phyloP scores from a whole-genome alignment of 1,284 basidiomycete genomes.

The Rhizoctonia solani region DNA sequence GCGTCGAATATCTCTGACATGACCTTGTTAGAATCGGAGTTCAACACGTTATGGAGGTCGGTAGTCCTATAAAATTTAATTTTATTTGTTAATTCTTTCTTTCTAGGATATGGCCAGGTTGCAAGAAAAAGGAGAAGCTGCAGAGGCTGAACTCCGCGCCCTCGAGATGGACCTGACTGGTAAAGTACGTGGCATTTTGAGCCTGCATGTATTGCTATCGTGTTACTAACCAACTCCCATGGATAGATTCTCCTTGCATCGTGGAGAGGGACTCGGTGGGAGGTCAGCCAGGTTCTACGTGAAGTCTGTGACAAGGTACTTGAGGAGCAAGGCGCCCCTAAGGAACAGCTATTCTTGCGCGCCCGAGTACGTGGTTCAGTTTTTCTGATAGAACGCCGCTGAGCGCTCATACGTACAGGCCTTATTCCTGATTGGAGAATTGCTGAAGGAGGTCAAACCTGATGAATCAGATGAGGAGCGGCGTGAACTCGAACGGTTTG shows the following conservation, averaged over 20 bases:
- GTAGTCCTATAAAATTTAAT: slow-evolving; percentile 38
- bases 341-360: slow-evolving; percentile 71
- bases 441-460: slow-evolving; percentile 81
- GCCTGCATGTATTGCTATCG: neutral
- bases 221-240: slow-evolving; percentile 23
- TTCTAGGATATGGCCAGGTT: slow-evolving; percentile 89
- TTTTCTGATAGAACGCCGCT: neutral
- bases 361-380: slow-evolving; percentile 66
- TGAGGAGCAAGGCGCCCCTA: slow-evolving; percentile 72
- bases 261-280: slow-evolving; percentile 92
- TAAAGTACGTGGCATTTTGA: slow-evolving; percentile 58
- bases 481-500: slow-evolving; percentile 82
- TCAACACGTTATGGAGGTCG: slow-evolving; percentile 57
- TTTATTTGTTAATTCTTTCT: slow-evolving; percentile 43
- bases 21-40: slow-evolving; percentile 61
- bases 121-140: slow-evolving; percentile 80
- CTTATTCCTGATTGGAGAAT: slow-evolving; percentile 77
- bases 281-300: slow-evolving; percentile 82
- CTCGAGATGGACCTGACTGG: slow-evolving; percentile 95
- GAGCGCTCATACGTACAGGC: slow-evolving; percentile 53
- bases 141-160: slow-evolving; percentile 83
- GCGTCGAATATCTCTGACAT: neutral
- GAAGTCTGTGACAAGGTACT: slow-evolving; percentile 81
- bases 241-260: slow-evolving; percentile 86
- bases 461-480: slow-evolving; percentile 92